Evolutionary conservation across 345 rosid species (phyloP).

Genomic region (Diplotaxis tenuifolia): DNA sequence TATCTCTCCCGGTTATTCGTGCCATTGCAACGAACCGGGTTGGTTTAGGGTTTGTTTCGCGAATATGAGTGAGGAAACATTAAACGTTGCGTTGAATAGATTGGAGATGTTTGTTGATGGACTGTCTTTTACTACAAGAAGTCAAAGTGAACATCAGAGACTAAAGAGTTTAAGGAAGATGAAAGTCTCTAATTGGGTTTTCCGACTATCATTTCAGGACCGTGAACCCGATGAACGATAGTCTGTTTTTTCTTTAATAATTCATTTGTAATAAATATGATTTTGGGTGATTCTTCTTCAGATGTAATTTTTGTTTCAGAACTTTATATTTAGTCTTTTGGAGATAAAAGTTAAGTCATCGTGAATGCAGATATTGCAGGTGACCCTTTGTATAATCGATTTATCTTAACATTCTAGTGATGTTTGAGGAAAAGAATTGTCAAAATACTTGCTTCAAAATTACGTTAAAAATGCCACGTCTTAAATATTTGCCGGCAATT

Average conservation of each 20-base stretch:
- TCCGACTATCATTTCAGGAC: constrained; percentile 64
- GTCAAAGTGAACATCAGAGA: constrained; percentile 46
- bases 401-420: constrained; percentile 5
- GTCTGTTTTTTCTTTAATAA: no score
- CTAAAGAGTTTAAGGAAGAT: constrained; percentile 45
- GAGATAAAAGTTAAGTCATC: constrained; percentile 12
- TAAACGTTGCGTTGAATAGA: constrained; percentile 53
- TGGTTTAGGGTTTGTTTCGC: constrained; percentile 79
- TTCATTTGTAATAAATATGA: constrained; percentile 10
- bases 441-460: constrained; percentile 13
- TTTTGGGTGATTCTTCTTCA: constrained; percentile 24
- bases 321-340: constrained; percentile 13
- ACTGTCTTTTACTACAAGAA: constrained; percentile 26
- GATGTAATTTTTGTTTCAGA: neutral
- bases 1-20: constrained; percentile 74
- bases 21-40: constrained; percentile 78
- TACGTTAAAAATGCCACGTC: constrained; percentile 20
- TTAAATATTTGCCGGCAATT: neutral
- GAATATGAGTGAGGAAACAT: constrained; percentile 65
- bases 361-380: no score
- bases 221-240: constrained; percentile 57
- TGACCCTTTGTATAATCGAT: neutral
- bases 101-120: constrained; percentile 49
- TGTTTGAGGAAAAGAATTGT: neutral
- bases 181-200: constrained; percentile 61